These are phyloP conservation scores for Ogataea philodendri DNA, from an alignment of 805 yeast species.

Conservation along the genomic window DNA sequence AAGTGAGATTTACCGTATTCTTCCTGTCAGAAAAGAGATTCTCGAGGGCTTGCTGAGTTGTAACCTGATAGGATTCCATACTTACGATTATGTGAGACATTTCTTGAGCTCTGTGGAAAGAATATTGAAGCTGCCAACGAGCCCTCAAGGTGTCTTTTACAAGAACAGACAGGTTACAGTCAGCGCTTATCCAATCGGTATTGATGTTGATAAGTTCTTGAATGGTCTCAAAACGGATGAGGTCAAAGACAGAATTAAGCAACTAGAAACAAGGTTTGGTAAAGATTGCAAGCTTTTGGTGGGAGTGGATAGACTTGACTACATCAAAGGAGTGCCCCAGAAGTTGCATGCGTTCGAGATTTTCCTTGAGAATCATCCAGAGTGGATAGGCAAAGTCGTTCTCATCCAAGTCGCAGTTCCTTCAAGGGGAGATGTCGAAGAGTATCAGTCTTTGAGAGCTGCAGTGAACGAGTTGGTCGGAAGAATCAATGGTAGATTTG, in stretches of 20 bases:
- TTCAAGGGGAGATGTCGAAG: constrained; percentile 96
- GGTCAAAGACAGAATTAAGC: constrained; percentile 65
- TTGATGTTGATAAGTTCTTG: constrained; percentile 87
- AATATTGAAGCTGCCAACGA: constrained; percentile 74
- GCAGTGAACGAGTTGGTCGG: constrained; percentile 96
- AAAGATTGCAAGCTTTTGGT: constrained; percentile 81
- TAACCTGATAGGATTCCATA: constrained; percentile 95
- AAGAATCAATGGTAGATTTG: constrained; percentile 92
- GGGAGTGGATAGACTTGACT: constrained; percentile 95
- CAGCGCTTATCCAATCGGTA: constrained; percentile 99
- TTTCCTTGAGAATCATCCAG: constrained; percentile 88
- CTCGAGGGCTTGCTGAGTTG: constrained; percentile 89
- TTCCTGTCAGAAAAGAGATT: constrained; percentile 93
- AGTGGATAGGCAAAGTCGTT: constrained; percentile 97
- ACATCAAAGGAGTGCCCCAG: constrained; percentile 97
- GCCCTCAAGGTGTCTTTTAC: constrained; percentile 87
- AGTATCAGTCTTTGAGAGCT: constrained; percentile 88
- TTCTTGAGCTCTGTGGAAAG: constrained; percentile 86
- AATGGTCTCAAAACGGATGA: constrained; percentile 65
- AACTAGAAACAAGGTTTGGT: constrained; percentile 60
- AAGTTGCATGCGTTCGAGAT: constrained; percentile 95
- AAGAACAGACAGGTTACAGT: constrained; percentile 74
- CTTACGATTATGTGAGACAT: constrained; percentile 98
- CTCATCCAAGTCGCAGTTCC: constrained; percentile 97
- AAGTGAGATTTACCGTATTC: constrained; percentile 89